Base-by-base conservation (phyloP, 257 asterid genomes). In the Voacanga thouarsii region DNA sequence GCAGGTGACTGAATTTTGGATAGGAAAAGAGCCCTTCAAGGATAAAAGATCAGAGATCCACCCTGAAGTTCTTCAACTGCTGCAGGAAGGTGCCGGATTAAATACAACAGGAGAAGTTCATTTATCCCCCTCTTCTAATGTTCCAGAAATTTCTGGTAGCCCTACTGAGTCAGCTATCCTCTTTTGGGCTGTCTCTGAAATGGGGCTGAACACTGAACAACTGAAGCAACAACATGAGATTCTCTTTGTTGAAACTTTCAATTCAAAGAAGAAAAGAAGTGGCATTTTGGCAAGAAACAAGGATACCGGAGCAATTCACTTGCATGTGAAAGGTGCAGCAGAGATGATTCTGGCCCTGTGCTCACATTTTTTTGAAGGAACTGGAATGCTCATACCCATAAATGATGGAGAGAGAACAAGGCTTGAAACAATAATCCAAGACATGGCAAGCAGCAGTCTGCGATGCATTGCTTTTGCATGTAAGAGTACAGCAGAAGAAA, bases 101-200 rank as follows among this genome's bases (percentile, higher is more conserved):
- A 81, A 81, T 37, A 81, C 80, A 30, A 71, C 76, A 2, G 84
- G 73, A 30, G 75, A 80, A 56, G 80, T 68, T 30, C 79, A 75
- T 19, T 73, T 43, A 56, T 39, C 56, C n/a, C 12, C 53, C 10
- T 33, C 50, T 39, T 39, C 57, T 8, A 19, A 24, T 6, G 1
- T 57, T n/a, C 82, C 55, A 23, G 80, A 75, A 60, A 63, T 80
- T 44, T 76, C 75, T 10, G 84, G 84, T 28, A 81, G 78, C 61
- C 84, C 84, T 9, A 76, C 84, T 50, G 84, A 81, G 28, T 68
- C 77, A 2, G 81, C 84, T 21, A 76, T 81, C 67, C 76, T 76
- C 28, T 66, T 30, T 15, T 77, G 80, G 80, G 80, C 66, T 12
- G 26, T 66, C 37, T 10, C 67, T 63, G 60, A 76, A 6, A 53